These are phyloP conservation scores for Phytophthora nicotianae DNA, from an alignment of 352 stramenopile genomes.

Conservation along the genomic window DNA sequence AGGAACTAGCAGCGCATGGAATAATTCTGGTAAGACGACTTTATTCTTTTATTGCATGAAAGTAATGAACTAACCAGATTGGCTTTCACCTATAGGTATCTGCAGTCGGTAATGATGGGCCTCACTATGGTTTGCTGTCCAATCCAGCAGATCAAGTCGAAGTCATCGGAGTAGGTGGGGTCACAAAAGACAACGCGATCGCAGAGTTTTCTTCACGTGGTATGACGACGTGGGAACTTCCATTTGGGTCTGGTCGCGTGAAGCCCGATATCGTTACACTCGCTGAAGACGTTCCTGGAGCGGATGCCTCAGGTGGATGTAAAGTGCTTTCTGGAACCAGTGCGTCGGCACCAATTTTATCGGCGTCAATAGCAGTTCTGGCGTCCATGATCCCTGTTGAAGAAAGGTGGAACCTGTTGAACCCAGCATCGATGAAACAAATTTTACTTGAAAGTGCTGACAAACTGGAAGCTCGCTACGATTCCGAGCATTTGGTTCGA, in stretches of 20 bases:
- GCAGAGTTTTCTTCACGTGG: constrained; percentile 83
- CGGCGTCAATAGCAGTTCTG: constrained; percentile 75
- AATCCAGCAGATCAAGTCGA: constrained; percentile 88
- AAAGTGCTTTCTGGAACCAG: constrained; percentile 82
- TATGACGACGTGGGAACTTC: constrained; percentile 88
- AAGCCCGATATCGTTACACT: constrained; percentile 87
- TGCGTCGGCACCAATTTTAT: constrained; percentile 84
- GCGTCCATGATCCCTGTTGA: constrained; percentile 68
- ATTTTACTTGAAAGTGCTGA: constrained; percentile 67
- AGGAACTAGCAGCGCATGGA: constrained; percentile 77
- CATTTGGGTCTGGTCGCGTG: constrained; percentile 79
- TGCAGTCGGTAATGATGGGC: constrained; percentile 85
- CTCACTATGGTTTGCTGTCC: constrained; percentile 83
- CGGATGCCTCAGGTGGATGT: constrained; percentile 55
- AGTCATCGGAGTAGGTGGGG: constrained; percentile 83
- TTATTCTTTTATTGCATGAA: neutral
- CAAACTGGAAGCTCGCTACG: constrained; percentile 36
- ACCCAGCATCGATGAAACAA: constrained; percentile 75
- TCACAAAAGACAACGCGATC: constrained; percentile 60
- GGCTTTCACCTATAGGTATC: constrained; percentile 49
- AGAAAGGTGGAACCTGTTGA: constrained; percentile 60
- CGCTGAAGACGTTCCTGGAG: constrained; percentile 67
- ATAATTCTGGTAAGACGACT: constrained; percentile 64
- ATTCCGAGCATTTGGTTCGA: constrained; percentile 52
- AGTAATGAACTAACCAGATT: constrained; percentile 1